Conservation (phyloP, 805 yeast species). For the Saccharomycopsis amapae region DNA sequence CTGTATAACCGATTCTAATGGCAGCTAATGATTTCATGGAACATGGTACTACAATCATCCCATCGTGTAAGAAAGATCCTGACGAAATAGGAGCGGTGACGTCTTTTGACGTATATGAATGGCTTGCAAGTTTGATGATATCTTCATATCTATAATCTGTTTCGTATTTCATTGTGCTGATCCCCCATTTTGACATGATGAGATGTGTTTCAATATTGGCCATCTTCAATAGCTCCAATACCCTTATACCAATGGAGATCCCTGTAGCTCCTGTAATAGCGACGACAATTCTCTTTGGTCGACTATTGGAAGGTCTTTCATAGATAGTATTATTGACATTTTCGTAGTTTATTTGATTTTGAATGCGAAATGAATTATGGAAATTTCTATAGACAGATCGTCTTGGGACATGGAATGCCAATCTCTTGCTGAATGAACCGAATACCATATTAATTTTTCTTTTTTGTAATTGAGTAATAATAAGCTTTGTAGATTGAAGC, state of each 20-base stretch:
- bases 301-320: background rate
- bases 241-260: background rate
- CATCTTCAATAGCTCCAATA: conserved; percentile 1
- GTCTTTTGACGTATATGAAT: background rate
- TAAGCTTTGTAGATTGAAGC: too few relatives aligned
- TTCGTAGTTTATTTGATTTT: background rate
- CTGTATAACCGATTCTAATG: background rate
- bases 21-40: background rate
- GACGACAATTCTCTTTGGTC: background rate
- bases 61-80: background rate
- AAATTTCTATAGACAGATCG: too few relatives aligned
- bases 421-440: too few relatives aligned
- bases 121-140: background rate
- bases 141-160: background rate
- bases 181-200: conserved; percentile 3
- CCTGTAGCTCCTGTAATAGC: conserved; percentile 1
- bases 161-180: conserved; percentile 1
- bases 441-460: too few relatives aligned
- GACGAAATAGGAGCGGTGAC: background rate
- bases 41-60: conserved; percentile 1
- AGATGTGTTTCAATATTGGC: background rate
- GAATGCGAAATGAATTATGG: background rate
- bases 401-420: too few relatives aligned
- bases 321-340: too few relatives aligned
- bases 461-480: too few relatives aligned